Evolutionary conservation across 2,329 filamentous ascomycete species (phyloP), one percentile per base, ranked within the genome.

Genomic region (Ceratocystis destructans): DNA sequence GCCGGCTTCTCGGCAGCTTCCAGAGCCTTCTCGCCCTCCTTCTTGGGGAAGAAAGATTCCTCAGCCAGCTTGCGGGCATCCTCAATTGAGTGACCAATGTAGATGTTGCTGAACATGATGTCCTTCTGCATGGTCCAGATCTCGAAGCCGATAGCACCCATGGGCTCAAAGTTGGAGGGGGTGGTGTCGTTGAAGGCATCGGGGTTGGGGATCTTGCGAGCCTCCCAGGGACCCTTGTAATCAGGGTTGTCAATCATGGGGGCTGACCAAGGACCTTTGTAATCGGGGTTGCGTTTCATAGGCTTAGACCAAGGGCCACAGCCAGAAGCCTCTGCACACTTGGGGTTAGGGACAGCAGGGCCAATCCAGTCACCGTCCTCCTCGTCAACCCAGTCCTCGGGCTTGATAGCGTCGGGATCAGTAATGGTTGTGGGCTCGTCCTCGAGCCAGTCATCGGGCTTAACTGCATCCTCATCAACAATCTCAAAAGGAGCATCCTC

Each of bases 91-190:
- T 99, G 94, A 70, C 94, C 94, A 76, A 99, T 91, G 85, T 97
- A 99, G 82, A 99, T 95, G 87, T 99, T 99, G 85, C 97, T 90
- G 73, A 99, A 97, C 73, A 96, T 87, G 72, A 99, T 97, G 75
- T 96, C 89, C 77, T 87, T 96, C 80, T 96, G 93, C 94, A 99
- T 99, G 73, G 94, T 97, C 94, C 94, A 99, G 80, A 99, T 93
- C 79, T 99, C 94, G 74, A 97, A 97, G 73, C 94, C 94, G 79
- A 97, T 92, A 80, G 90, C 93, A 74, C 94, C 94, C 77, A 99
- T 97, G 71, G 94, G 92, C 83, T 99, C 94, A 74, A 99, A 89
- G 85, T 96, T 94, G 76, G 94, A 81, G 64, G 94, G 94, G 69
- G 84, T 89, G 87, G 96, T 96, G 83, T 97, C 94, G 84, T 99